Conservation (phyloP, 108 stramenopile species). For the Cyclostephanos invisitatus region DNA sequence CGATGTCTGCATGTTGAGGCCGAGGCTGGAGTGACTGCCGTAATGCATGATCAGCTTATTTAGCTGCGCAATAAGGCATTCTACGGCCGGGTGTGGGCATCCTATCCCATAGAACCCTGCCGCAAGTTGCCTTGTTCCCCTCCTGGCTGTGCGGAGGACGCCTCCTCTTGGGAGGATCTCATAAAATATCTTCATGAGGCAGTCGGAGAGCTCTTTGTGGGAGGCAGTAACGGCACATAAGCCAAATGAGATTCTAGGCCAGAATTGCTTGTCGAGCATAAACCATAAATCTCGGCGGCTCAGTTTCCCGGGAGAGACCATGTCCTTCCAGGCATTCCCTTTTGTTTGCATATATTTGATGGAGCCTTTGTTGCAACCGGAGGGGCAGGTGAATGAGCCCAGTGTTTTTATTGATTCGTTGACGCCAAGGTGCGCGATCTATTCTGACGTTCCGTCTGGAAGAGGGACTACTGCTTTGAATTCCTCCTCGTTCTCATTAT, state of each 20-base stretch:
- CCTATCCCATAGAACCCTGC: constrained; percentile 15
- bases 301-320: constrained; percentile 1
- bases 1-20: neutral
- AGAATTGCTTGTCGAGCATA: constrained; percentile 4
- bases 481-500: constrained; percentile 7
- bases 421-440: constrained; percentile 15
- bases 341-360: constrained; percentile 15
- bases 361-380: neutral
- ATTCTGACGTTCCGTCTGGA: constrained; percentile 11
- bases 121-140: neutral
- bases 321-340: constrained; percentile 12
- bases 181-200: constrained; percentile 5
- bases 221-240: neutral
- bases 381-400: constrained; percentile 5
- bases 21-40: constrained; percentile 6
- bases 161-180: constrained; percentile 1
- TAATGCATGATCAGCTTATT: constrained; percentile 20
- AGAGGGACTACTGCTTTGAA: constrained; percentile 15
- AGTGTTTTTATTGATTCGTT: constrained; percentile 11
- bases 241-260: constrained; percentile 20
- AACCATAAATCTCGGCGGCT: constrained; percentile 19
- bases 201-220: neutral
- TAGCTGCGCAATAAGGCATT: neutral
- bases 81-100: constrained; percentile 12
- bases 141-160: neutral